A percentile compares a stretch with the other conserved stretches of the same genome.
phyloP scores from a whole-genome alignment of 352 stramenopile genomes.

The Globisporangium cylindrosporum region DNA sequence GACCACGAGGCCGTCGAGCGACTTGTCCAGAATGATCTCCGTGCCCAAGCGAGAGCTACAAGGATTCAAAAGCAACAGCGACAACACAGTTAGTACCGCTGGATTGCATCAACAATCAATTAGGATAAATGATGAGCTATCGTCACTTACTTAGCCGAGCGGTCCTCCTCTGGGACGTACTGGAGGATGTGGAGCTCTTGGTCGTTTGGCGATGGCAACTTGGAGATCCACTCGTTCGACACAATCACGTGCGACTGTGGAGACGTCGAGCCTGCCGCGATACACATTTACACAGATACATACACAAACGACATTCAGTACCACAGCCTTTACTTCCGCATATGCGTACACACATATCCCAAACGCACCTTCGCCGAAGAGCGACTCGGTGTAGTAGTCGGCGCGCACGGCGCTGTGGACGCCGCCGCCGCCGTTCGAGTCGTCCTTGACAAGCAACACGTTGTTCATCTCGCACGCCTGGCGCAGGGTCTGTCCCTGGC shows the following conservation, averaged over 20 bases:
- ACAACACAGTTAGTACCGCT: background rate
- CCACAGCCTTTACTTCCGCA: background rate
- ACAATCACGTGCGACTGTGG: conserved; percentile 86
- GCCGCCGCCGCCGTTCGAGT: conserved; percentile 80
- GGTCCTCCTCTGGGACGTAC: conserved; percentile 80
- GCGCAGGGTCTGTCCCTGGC: conserved; percentile 77
- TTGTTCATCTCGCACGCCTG: conserved; percentile 82
- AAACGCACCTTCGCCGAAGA: conserved; percentile 74
- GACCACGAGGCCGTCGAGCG: conserved; percentile 85
- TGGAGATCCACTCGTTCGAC: conserved; percentile 86
- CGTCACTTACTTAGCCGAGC: conserved; percentile 64
- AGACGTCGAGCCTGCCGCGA: conserved; percentile 42
- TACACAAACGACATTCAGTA: background rate
- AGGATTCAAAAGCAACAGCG: background rate
- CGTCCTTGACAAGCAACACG: conserved; percentile 77
- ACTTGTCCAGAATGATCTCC: conserved; percentile 85
- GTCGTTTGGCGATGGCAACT: conserved; percentile 61
- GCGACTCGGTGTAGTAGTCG: conserved; percentile 85
- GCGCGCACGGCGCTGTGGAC: conserved; percentile 53
- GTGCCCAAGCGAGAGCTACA: conserved; percentile 78
- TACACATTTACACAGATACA: background rate
- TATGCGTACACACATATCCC: background rate
- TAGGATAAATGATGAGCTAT: background rate
- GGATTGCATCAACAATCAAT: background rate
- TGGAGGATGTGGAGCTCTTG: conserved; percentile 80